Evolutionary conservation across 2,329 filamentous ascomycete species (phyloP).

Genomic region (Metarhizium anisopliae): DNA sequence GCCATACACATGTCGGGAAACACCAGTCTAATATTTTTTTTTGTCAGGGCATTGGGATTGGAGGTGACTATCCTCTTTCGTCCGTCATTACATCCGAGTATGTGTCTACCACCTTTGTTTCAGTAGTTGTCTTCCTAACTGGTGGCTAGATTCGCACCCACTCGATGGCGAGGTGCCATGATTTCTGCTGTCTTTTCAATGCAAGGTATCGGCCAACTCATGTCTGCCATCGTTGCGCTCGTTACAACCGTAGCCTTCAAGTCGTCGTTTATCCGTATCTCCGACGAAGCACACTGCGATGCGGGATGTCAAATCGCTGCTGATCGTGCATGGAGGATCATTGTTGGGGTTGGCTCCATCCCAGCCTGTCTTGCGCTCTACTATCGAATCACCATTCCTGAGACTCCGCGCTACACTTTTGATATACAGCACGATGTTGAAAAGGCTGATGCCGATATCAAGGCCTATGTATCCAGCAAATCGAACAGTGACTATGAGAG

Average conservation of each 20-base stretch:
- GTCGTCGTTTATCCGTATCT: conserved; percentile 32
- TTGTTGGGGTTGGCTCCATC: conserved; percentile 70
- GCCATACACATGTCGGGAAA: neutral
- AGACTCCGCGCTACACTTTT: conserved; percentile 77
- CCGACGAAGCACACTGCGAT: conserved; percentile 41
- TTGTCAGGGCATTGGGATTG: conserved; percentile 59
- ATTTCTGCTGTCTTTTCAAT: conserved; percentile 78
- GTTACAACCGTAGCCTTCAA: conserved; percentile 60
- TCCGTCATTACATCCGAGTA: conserved; percentile 72
- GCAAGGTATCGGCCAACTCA: conserved; percentile 75
- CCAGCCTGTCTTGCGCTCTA: conserved; percentile 75
- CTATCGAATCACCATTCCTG: conserved; percentile 77
- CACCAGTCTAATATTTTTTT: conserved; percentile 2
- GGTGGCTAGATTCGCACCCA: conserved; percentile 56
- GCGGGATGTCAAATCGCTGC: conserved; percentile 58
- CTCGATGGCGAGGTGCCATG: conserved; percentile 74
- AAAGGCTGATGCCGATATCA: conserved; percentile 66
- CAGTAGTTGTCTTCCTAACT: neutral
- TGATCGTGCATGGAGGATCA: conserved; percentile 74
- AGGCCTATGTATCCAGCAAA: conserved; percentile 44
- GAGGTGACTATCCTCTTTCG: conserved; percentile 74
- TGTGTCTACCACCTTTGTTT: conserved; percentile 16
- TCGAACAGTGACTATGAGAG: conserved; percentile 39
- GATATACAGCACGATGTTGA: conserved; percentile 68
- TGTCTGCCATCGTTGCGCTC: conserved; percentile 60